Base-by-base conservation (phyloP, 1,284 basidiomycete species). In the Phellinidium pouzarii region DNA sequence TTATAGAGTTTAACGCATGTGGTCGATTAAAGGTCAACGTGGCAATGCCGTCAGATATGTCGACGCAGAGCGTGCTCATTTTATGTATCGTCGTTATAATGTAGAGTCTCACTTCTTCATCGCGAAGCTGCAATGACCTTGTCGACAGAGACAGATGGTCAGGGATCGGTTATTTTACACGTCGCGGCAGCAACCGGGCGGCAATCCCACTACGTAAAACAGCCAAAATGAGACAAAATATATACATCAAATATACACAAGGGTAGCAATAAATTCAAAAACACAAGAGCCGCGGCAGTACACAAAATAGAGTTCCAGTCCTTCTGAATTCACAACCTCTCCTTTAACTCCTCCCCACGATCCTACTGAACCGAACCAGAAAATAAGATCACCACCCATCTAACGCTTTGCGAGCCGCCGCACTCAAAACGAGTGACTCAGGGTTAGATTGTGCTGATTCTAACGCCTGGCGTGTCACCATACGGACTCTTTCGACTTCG, bases 11-110 rank as follows among this genome's bases (percentile, higher is more conserved):
- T 41, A 84, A 65, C 4, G 73, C 70, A 50, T 67, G 66, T 2
- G 83, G 82, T 19, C 80, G 73, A 55, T 82, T 79, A 47, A 87
- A 70, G 1, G 82, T 82, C 55, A 87, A 79, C 1, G 82, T 85
- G 9, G 84, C 84, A 55, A 87, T 84, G 17, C 75, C 71, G 50
- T 77, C 70, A 11, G 72, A 72, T 48, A 85, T 64, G 37, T 77
- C 62, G 44, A 84, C 68, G 0, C 64, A 69, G 25, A 82, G 64
- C 20, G 70, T 70, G 58, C 72, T 73, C 69, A 54, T 54, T 9
- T 34, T 23, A 22, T 4, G 14, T 40, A 17, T 19, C 37, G 11
- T 40, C 14, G 2, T 40, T 17, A 17, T 8, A 11, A n/a, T 17
- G 37, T 40, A 7, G 37, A 3, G n/a, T n/a, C 37, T 7, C 19